Base-by-base conservation (phyloP, 208 protist species). In the Leishmania mexicana region DNA sequence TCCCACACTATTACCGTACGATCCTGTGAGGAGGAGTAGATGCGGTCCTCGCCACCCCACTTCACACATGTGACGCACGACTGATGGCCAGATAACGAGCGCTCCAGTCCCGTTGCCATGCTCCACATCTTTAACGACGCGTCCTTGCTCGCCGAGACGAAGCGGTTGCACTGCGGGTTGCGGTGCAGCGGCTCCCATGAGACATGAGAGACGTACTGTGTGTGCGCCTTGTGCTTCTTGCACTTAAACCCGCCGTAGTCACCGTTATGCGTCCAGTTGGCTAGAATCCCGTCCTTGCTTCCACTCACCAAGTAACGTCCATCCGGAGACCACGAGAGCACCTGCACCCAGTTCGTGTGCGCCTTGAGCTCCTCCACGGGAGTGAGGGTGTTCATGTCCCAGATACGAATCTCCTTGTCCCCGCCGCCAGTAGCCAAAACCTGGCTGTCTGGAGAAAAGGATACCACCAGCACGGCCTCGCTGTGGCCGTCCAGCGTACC, bases 1-100 rank as follows among this genome's bases (percentile, higher is more conserved):
- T 98, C 90, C 97, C 98, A 99, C 40, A 99, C 95, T 81, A 99
- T 99, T 49, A 99, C 93, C 10, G 96, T 99, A 38, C 98, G 87
- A 88, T 99, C 99, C 80, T 99, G 98, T 21, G 95, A 99, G 11
- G 95, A 98, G 7, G 97, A 99, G 87, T 99, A 99, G 40, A 99
- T 98, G 58, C 89, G 79, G 67, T 90, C 86, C 58, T 99, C 89
- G 15, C 96, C 98, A 75, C 99, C 97, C 99, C 99, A 99, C 72
- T 94, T 95, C 21, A 99, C 92, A 83, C 96, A 99, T n/a, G 99
- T 99, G 15, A 99, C 99, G 53, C 95, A 94, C 15, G 91, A 90
- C n/a, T 98, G 98, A 87, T 99, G 99, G 2, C 95, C 97, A 0
- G 88, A 92, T 11, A 99, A 86, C 53, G 98, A 97, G 72, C 98